These are phyloP conservation scores for Perilla frutescens DNA, from an alignment of 257 asterid species.

Conservation along the genomic window DNA sequence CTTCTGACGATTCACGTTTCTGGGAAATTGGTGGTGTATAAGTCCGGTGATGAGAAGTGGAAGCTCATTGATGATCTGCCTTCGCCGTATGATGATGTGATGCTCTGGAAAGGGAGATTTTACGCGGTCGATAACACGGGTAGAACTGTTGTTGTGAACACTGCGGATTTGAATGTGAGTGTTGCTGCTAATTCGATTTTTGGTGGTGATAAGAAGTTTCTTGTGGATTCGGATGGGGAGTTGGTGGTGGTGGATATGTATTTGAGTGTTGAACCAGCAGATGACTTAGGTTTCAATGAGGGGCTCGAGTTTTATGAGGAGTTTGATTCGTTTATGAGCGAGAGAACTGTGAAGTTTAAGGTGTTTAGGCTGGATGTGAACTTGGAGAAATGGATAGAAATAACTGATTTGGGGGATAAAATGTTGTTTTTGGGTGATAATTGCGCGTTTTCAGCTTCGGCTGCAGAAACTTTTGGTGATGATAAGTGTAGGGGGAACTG, in stretches of 20 bases:
- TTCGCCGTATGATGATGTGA: conserved; percentile 78
- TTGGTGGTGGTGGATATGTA: conserved; percentile 76
- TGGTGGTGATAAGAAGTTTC: conserved; percentile 86
- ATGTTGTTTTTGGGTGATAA: conserved; percentile 84
- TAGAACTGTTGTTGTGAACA: conserved; percentile 54
- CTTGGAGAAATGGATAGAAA: conserved; percentile 62
- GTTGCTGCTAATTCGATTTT: conserved; percentile 51
- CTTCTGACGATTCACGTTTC: conserved; percentile 73
- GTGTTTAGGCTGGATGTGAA: conserved; percentile 66
- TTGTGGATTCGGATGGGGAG: conserved; percentile 68
- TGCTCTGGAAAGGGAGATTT: conserved; percentile 55
- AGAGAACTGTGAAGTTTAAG: conserved; percentile 80
- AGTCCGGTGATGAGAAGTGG: conserved; percentile 80
- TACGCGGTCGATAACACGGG: conserved; percentile 78
- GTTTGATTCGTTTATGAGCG: conserved; percentile 66
- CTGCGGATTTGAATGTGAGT: conserved; percentile 45
- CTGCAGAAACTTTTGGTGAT: conserved; percentile 50
- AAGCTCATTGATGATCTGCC: conserved; percentile 59
- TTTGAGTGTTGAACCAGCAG: conserved; percentile 64
- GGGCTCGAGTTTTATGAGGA: conserved; percentile 72
- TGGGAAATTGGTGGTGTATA: conserved; percentile 71
- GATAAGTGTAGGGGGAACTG: conserved; percentile 63
- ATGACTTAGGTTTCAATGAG: conserved; percentile 63
- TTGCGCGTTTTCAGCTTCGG: conserved; percentile 64
- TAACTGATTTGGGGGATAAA: conserved; percentile 65